These are phyloP conservation scores for Geotrichum siamense DNA, from an alignment of 1,139 yeast species.

Conservation along the genomic window DNA sequence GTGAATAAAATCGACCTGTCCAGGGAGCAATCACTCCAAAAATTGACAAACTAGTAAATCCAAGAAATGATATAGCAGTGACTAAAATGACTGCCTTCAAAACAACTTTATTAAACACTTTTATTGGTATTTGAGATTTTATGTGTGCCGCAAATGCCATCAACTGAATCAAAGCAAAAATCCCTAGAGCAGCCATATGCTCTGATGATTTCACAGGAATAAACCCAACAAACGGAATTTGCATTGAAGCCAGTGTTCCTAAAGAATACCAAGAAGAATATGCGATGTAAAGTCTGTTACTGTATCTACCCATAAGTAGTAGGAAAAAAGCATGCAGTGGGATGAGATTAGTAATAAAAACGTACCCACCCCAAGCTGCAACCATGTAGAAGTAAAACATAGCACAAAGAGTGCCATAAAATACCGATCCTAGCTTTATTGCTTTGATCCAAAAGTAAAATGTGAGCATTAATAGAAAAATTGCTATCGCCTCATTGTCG, in stretches of 20 bases:
- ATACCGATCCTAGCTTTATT: conserved; percentile 79
- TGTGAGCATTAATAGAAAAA: conserved; percentile 89
- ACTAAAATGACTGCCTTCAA: conserved; percentile 51
- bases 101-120: conserved; percentile 72
- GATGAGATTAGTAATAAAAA: conserved; percentile 92
- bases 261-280: conserved; percentile 95
- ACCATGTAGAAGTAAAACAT: conserved; percentile 96
- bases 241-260: conserved; percentile 97
- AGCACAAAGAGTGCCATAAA: conserved; percentile 83
- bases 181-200: conserved; percentile 98
- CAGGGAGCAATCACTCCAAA: conserved; percentile 96
- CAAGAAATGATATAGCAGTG: conserved; percentile 56
- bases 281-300: conserved; percentile 74
- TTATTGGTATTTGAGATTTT: conserved; percentile 62
- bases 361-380: conserved; percentile 99
- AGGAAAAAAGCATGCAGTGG: conserved; percentile 92
- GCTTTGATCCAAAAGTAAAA: conserved; percentile 95
- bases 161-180: conserved; percentile 88
- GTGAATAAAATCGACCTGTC: conserved; percentile 97
- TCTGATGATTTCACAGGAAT: conserved; percentile 94
- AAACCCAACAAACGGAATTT: conserved; percentile 97
- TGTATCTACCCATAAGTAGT: conserved; percentile 90
- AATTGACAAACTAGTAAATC: conserved; percentile 72
- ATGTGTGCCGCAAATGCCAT: conserved; percentile 82
- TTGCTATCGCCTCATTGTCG: conserved; percentile 98